Conservation (phyloP, 2,329 filamentous ascomycete genomes). For the Teratosphaeria viscida region DNA sequence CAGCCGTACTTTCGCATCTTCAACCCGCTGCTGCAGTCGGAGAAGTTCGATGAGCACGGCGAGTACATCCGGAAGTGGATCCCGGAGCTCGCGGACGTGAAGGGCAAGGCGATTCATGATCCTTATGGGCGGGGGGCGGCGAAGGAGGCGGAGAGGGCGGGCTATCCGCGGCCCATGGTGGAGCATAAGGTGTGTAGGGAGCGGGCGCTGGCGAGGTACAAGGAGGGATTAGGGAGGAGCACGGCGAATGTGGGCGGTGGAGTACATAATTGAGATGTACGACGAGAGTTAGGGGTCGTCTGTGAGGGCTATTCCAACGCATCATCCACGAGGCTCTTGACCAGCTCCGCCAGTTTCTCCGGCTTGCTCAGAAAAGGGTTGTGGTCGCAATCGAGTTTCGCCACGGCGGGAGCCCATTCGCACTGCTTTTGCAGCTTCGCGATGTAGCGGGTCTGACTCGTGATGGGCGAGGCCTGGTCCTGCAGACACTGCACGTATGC, state of each 20-base stretch:
- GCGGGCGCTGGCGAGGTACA: conserved; percentile 59
- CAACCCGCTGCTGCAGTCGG: conserved; percentile 73
- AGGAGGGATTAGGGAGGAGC: conserved; percentile 47
- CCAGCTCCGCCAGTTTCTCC: background rate
- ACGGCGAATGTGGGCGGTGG: conserved; percentile 32
- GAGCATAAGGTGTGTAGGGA: conserved; percentile 61
- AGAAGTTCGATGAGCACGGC: conserved; percentile 72
- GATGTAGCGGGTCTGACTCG: background rate
- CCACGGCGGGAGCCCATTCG: background rate
- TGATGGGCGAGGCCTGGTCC: background rate
- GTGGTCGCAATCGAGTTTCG: conserved; percentile 1
- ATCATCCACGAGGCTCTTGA: conserved; percentile 1
- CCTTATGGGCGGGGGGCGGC: conserved; percentile 60
- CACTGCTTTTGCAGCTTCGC: conserved; percentile 1
- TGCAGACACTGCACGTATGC: conserved; percentile 2
- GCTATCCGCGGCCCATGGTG: conserved; percentile 67
- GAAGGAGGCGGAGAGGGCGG: conserved; percentile 49
- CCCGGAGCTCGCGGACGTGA: conserved; percentile 55
- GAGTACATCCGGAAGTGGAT: conserved; percentile 78
- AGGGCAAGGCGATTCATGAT: conserved; percentile 66
- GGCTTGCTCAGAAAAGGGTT: background rate
- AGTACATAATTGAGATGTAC: conserved; percentile 18
- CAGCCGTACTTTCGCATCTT: conserved; percentile 89
- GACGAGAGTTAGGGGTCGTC: background rate
- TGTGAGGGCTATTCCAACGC: background rate